These are phyloP conservation scores for Solanum lycopersicoides DNA, from an alignment of 257 asterid species.

Conservation along the genomic window DNA sequence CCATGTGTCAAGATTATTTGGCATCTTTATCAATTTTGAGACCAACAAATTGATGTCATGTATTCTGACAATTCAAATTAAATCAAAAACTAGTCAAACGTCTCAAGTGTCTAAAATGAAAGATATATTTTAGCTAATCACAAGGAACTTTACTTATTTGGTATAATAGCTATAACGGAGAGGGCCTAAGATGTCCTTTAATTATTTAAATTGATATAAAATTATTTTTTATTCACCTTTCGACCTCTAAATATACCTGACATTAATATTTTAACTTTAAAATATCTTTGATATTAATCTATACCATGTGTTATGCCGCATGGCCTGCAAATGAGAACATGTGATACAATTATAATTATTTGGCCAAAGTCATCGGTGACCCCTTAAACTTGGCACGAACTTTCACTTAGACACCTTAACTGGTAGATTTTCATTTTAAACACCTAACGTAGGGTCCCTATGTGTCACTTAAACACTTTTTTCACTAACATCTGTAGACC, in stretches of 20 bases:
- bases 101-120: no score
- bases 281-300: not conserved
- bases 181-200: no score
- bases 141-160: not conserved
- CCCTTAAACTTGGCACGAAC: no score
- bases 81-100: no score
- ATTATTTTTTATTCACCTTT: accelerated
- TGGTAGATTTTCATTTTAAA: no score
- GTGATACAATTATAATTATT: not conserved
- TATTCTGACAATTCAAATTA: not conserved
- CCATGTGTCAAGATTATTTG: no score
- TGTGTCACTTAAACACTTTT: no score
- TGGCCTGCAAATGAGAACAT: not conserved
- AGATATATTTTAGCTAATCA: not conserved
- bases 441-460: no score
- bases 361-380: no score
- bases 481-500: no score
- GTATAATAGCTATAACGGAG: no score
- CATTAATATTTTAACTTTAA: accelerated
- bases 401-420: no score
- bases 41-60: not conserved
- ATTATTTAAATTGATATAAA: not conserved
- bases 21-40: not conserved
- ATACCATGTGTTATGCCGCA: not conserved
- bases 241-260: accelerated